These are phyloP conservation scores for Phialophora macrospora DNA, from an alignment of 2,329 filamentous ascomycete species.

Conservation along the genomic window DNA sequence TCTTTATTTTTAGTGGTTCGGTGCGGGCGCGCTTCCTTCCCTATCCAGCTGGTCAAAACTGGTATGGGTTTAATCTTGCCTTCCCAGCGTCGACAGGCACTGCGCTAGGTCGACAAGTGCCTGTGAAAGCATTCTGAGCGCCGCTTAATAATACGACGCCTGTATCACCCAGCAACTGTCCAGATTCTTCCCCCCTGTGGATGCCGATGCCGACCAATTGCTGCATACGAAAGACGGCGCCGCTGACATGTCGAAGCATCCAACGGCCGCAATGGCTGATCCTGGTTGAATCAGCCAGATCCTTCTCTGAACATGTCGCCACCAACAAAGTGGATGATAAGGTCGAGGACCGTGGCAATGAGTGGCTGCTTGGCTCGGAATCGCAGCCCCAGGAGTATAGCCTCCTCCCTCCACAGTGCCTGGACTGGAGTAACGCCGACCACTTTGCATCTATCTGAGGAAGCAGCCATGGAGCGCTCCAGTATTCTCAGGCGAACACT, in stretches of 20 bases:
- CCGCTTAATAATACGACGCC: no score
- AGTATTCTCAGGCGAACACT: slow-evolving; percentile 1
- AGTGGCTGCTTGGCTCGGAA: neutral
- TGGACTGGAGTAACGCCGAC: no score
- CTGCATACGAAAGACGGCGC: neutral
- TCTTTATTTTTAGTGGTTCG: neutral
- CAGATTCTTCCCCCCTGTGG: no score
- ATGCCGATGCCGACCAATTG: neutral
- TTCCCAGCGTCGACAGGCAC: no score
- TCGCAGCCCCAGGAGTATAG: no score
- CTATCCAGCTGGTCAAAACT: neutral
- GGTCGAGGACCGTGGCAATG: neutral
- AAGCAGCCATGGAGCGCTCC: neutral
- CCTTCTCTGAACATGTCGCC: neutral
- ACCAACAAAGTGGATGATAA: slow-evolving; percentile 6
- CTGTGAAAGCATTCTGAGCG: no score
- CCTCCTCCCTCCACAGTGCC: no score
- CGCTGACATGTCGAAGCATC: neutral
- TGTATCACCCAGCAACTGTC: no score
- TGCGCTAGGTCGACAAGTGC: no score
- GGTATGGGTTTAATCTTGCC: no score
- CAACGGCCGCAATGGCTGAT: slow-evolving; percentile 7
- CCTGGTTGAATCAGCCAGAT: neutral
- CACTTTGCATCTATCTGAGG: no score
- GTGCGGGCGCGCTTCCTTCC: neutral